These are phyloP conservation scores for Houttuynia cordata DNA, from an alignment of 164 flowering plant species.

Conservation along the genomic window DNA sequence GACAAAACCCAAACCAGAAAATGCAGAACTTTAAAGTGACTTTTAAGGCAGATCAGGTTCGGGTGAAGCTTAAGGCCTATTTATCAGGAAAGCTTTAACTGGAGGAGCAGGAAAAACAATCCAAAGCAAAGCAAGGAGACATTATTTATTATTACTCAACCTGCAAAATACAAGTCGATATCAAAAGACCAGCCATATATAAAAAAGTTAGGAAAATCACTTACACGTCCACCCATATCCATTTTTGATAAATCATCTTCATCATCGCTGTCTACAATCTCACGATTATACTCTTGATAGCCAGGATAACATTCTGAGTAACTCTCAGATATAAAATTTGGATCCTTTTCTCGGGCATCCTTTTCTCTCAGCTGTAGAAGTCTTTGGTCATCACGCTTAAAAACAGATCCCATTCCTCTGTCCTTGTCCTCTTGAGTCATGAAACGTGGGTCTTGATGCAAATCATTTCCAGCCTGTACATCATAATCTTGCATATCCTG, in stretches of 20 bases:
- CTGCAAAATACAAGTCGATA: background rate
- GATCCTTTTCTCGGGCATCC: slow-evolving; percentile 97
- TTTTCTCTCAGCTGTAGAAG: slow-evolving; percentile 91
- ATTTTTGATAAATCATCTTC: slow-evolving; percentile 93
- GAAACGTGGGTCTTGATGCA: slow-evolving; percentile 60
- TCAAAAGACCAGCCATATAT: too few relatives aligned
- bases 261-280: slow-evolving; percentile 86
- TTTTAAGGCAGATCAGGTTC: too few relatives aligned
- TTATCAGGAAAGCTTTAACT: background rate
- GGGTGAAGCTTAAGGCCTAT: background rate
- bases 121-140: background rate
- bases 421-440: slow-evolving; percentile 99
- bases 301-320: slow-evolving; percentile 99
- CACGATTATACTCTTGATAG: slow-evolving; percentile 93
- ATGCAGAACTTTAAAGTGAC: too few relatives aligned
- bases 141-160: background rate
- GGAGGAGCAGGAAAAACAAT: background rate
- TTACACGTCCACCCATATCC: slow-evolving; percentile 99
- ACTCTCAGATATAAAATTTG: slow-evolving; percentile 93
- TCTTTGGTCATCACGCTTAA: slow-evolving; percentile 92
- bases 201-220: slow-evolving; percentile 4
- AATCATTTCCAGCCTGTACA: slow-evolving; percentile 28
- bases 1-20: background rate
- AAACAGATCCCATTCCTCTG: slow-evolving; percentile 95
- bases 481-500: slow-evolving; percentile 53